Evolutionary conservation across 768 basidiomycete species (phyloP), one percentile per base, ranked within the genome.

Genomic region (Suillus sp.): DNA sequence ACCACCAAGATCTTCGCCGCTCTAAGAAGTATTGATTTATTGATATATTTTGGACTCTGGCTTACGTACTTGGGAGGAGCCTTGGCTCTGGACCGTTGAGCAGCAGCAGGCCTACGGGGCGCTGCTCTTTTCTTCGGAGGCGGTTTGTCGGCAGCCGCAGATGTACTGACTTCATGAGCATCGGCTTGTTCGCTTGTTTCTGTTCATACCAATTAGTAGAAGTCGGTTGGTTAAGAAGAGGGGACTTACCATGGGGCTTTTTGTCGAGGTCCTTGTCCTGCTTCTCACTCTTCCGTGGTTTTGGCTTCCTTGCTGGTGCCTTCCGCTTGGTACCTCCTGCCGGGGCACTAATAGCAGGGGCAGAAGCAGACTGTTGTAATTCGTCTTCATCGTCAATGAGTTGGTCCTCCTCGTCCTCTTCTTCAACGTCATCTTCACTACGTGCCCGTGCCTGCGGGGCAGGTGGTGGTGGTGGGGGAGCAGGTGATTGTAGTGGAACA

Each of bases 361-460:
- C 68, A 64, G 75, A 72, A 64, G 73, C 65, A 47, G 70, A 62
- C 25, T 73, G 70, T 22, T 75, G 60, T 25, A 67, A 70, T 58
- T 71, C 81, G 50, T 81, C 75, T 63, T 89, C 88, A 64, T 91
- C 91, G 74, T 93, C 91, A 67, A 92, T 88, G 67, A 92, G 83
- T 68, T 92, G 86, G 78, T 93, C 91, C 76, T 91, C 89, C 72
- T 90, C 89, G 0, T 83, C 83, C 37, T 90, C 88, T 9, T 85
- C 87, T 13, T 83, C 84, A 18, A 81, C 84, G 38, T 87, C 87
- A 27, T 85, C 84, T 16, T 80, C 82, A 51, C 71, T 66, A 27
- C 59, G 67, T 22, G 64, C 40, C 10, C 25, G 77, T 34, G 69
- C 65, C 61, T 70, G 66, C 5, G 64, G 61, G 37, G 57, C 67